These are phyloP conservation scores for Dactylella cylindrospora DNA, from an alignment of 2,329 filamentous ascomycete genomes.

Conservation along the genomic window DNA sequence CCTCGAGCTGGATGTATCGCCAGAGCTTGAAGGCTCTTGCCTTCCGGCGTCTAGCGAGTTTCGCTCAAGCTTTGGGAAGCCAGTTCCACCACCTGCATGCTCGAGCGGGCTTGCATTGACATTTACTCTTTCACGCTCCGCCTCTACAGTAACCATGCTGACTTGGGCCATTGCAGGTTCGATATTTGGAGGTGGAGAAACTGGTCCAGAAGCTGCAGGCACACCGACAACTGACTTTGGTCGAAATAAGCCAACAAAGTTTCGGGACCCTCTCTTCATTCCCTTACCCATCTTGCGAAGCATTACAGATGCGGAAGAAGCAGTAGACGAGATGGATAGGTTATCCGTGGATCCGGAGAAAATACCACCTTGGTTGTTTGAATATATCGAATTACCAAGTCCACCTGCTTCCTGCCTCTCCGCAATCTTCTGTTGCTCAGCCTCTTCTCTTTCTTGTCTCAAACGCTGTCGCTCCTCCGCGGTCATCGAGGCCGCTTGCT, in stretches of 20 bases:
- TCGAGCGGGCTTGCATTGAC: slow-evolving; percentile 70
- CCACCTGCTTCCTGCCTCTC: slow-evolving; percentile 89
- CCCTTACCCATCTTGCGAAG: slow-evolving; percentile 98
- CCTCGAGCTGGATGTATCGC: slow-evolving; percentile 59
- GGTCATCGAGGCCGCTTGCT: slow-evolving; percentile 65
- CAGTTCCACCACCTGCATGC: slow-evolving; percentile 70
- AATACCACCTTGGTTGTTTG: slow-evolving; percentile 71
- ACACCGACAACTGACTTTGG: slow-evolving; percentile 88
- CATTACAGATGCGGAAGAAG: slow-evolving; percentile 88
- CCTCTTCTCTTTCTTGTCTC: slow-evolving; percentile 62
- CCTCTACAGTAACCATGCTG: slow-evolving; percentile 93
- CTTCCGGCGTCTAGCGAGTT: slow-evolving; percentile 70
- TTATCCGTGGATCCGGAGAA: slow-evolving; percentile 94
- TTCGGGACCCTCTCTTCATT: slow-evolving; percentile 92
- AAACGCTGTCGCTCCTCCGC: slow-evolving; percentile 51
- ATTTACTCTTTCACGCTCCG: slow-evolving; percentile 81
- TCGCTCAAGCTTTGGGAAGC: slow-evolving; percentile 79
- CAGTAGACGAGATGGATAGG: slow-evolving; percentile 83
- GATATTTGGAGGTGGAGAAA: slow-evolving; percentile 52
- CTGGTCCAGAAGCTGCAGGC: slow-evolving; percentile 67
- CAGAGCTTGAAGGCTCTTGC: slow-evolving; percentile 41
- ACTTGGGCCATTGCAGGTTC: slow-evolving; percentile 78
- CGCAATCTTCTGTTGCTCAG: slow-evolving; percentile 87
- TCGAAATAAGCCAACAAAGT: slow-evolving; percentile 88
- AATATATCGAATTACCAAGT: slow-evolving; percentile 91